Base-by-base conservation (phyloP, 1,284 basidiomycete species). In the Salmacisia buchloeana region DNA sequence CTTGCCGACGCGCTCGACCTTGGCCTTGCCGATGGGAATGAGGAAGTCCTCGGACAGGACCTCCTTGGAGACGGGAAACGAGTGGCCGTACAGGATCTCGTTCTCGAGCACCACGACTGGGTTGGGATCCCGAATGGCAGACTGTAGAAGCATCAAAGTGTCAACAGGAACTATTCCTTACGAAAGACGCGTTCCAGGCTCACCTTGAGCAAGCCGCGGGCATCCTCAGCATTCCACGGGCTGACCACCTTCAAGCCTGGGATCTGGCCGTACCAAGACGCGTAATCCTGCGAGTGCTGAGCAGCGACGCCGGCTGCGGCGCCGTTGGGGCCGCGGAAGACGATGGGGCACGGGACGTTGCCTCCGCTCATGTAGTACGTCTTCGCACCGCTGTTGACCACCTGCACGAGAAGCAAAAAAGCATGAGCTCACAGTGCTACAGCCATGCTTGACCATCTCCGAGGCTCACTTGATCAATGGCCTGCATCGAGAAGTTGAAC, bases 351-450 rank as follows among this genome's bases (percentile, higher is more conserved):
- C 13, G 92, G 90, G 2, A 96, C 92, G 79, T 93, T 96, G 72
- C 96, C 96, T 68, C 94, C 96, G 52, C 94, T 97, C 96, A 99
- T 99, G 87, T 99, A 99, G 84, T 97, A 93, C 12, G 96, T 98
- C 86, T 98, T 99, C 73, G 91, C 96, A 66, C 90, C 96, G n/a
- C 94, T 97, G 87, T 99, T 99, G 82, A 99, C 91, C 72, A 99
- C 97, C 81, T n/a, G n/a, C n/a, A n/a, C n/a, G n/a, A n/a, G n/a
- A n/a, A n/a, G n/a, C n/a, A n/a, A n/a, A n/a, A n/a, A n/a, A n/a
- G n/a, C n/a, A n/a, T n/a, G n/a, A n/a, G n/a, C n/a, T n/a, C n/a
- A n/a, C n/a, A n/a, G n/a, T n/a, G n/a, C n/a, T n/a, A n/a, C n/a
- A n/a, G n/a, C n/a, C n/a, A n/a, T n/a, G n/a, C n/a, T n/a, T n/a